These are phyloP conservation scores for Populus davidiana DNA, from an alignment of 345 rosid genomes.

Conservation along the genomic window DNA sequence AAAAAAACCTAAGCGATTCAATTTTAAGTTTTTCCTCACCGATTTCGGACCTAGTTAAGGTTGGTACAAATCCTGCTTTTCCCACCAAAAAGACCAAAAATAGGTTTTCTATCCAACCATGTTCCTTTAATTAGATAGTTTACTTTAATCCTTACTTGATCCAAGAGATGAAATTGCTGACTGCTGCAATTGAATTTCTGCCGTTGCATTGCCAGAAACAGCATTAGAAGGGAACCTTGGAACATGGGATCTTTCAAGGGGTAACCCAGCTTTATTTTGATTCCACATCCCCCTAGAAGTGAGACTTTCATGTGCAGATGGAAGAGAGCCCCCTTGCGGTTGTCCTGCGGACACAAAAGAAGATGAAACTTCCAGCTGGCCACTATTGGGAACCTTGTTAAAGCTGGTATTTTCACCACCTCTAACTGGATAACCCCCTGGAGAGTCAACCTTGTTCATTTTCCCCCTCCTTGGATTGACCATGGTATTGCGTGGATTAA, in stretches of 20 bases:
- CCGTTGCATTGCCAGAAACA: slow-evolving; percentile 29
- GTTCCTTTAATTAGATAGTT: slow-evolving; percentile 2
- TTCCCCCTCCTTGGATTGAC: slow-evolving; percentile 57
- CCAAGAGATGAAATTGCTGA: slow-evolving; percentile 31
- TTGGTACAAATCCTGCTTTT: neutral
- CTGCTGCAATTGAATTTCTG: slow-evolving; percentile 41
- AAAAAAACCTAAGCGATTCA: neutral
- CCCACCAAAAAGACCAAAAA: neutral
- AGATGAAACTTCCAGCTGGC: slow-evolving; percentile 50
- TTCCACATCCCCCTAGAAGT: slow-evolving; percentile 43
- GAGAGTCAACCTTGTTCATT: slow-evolving; percentile 55
- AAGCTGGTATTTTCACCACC: slow-evolving; percentile 39
- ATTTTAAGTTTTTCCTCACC: neutral
- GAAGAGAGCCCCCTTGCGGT: slow-evolving; percentile 35
- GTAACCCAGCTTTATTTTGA: slow-evolving; percentile 41
- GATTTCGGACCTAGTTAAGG: neutral
- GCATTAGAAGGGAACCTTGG: slow-evolving; percentile 47
- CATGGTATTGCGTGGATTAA: slow-evolving; percentile 37
- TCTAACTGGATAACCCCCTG: slow-evolving; percentile 43
- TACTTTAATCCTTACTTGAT: slow-evolving; percentile 32
- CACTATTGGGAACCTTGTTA: slow-evolving; percentile 29
- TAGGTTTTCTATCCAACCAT: neutral
- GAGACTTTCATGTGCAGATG: slow-evolving; percentile 36
- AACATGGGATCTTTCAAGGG: slow-evolving; percentile 48
- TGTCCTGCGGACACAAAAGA: slow-evolving; percentile 30